Base-by-base conservation (phyloP, 1,284 basidiomycete species). In the Vanrija pseudolonga region DNA sequence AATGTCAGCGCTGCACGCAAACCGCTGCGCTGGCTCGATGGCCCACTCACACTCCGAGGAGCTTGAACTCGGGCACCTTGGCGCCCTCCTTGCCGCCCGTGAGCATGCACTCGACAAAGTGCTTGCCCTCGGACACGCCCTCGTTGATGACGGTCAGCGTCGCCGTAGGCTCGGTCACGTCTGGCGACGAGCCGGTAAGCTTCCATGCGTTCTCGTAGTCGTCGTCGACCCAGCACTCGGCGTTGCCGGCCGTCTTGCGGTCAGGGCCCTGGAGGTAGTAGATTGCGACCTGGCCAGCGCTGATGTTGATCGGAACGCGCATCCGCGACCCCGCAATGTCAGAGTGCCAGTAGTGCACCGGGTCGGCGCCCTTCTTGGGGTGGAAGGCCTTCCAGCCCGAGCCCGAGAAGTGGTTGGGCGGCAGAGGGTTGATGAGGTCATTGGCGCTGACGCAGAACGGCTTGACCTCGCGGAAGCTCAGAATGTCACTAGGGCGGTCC, bases 401-500 rank as follows among this genome's bases (percentile, higher is more conserved):
- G 26, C 91, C 93, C 58, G 86, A 88, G 77, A 97, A 96, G 62
- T 94, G 78, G 36, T 87, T 88, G 0, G 86, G 84, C 9, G 93
- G 92, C 0, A 97, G 81, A 1, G 93, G 93, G 77, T 96, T 96
- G 73, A 96, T 88, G 44, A 97, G 80, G 74, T 96, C 92, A 75
- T 95, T 95, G 28, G 93, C 93, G 18, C 85, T 87, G 1, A 89
- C 90, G 74, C 93, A 97, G 77, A 82, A 90, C 9, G 93, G 93
- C 44, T 83, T 80, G 53, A 93, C 84, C 72, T 96, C 93, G 68
- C 89, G 83, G 73, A 88, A 92, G 17, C 80, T 76, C 3, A 81
- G 50, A 65, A 80, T 63, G 62, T 83, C 80, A 38, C 78, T 79
- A 0, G 89, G 88, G 14, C 84, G 82, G 40, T 88, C 85, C 53